A percentile compares a stretch with the other conserved stretches of the same genome.
These are phyloP conservation scores for Manihot esculenta DNA, from an alignment of 441 rosid genomes.

Conservation along the genomic window DNA sequence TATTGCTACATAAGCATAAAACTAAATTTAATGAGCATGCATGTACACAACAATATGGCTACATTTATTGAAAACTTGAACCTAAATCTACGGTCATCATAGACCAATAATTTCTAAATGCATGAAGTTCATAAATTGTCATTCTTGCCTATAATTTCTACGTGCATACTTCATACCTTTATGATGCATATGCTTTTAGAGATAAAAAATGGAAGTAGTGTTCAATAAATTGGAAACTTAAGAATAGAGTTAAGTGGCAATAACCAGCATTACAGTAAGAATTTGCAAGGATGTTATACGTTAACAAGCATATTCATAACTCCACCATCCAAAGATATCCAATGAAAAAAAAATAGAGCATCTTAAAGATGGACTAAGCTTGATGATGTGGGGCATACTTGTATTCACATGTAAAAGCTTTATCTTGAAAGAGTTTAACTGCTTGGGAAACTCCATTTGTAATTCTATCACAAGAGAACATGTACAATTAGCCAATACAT, in stretches of 20 bases:
- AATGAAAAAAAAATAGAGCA: background rate
- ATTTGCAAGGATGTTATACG: background rate
- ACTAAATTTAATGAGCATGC: background rate
- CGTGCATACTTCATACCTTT: background rate
- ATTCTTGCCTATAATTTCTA: background rate
- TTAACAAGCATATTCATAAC: background rate
- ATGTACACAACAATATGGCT: background rate
- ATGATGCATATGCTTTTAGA: background rate
- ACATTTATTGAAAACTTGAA: background rate
- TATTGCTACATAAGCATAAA: background rate
- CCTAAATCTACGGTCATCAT: background rate
- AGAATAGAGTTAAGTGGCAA: background rate
- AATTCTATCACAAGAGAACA: constrained; percentile 46
- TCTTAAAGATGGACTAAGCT: constrained; percentile 4
- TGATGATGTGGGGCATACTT: constrained; percentile 48
- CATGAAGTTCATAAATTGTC: background rate
- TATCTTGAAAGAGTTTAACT: constrained; percentile 54
- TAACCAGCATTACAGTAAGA: background rate
- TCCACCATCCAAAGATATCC: background rate
- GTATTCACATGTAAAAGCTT: constrained; percentile 84
- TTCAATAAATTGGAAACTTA: background rate
- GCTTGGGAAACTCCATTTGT: constrained; percentile 69
- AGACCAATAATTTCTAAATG: background rate
- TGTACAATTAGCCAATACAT: constrained; percentile 21
- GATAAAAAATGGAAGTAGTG: background rate